These are phyloP conservation scores for Leishmania guyanensis DNA, from an alignment of 208 protist species.

Conservation along the genomic window DNA sequence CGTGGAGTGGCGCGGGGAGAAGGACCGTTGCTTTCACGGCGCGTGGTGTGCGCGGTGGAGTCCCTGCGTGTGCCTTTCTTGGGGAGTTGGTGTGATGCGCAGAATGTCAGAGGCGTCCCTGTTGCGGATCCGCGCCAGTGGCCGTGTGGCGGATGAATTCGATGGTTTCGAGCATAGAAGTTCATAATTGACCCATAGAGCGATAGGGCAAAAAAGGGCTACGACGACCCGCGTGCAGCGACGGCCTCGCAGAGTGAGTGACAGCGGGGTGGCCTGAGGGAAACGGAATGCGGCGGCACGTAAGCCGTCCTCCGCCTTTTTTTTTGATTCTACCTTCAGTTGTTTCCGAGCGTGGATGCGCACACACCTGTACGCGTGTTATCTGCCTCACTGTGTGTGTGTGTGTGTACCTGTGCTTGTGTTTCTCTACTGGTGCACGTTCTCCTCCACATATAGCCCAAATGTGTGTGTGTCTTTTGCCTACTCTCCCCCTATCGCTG, in stretches of 20 bases:
- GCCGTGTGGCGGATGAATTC: background rate
- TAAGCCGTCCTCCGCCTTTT: background rate
- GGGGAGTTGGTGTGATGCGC: no score
- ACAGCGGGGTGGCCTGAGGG: background rate
- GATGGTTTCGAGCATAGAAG: background rate
- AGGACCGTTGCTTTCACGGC: no score
- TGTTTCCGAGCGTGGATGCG: background rate
- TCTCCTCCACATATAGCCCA: background rate
- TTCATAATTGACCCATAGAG: background rate
- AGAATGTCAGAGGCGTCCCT: no score
- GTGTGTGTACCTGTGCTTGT: background rate
- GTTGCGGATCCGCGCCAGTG: background rate
- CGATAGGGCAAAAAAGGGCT: background rate
- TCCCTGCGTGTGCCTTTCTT: no score
- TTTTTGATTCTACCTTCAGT: background rate
- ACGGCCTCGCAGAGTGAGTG: background rate
- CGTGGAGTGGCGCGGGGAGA: no score
- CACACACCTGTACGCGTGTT: background rate
- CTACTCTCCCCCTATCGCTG: background rate
- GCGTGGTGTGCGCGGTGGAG: no score
- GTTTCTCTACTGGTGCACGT: background rate
- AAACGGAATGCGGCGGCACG: background rate
- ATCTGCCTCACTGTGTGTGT: background rate
- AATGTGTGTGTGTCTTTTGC: background rate
- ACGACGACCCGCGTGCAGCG: background rate